These are phyloP conservation scores for Phyllosticta paracitricarpa DNA, from an alignment of 2,329 filamentous ascomycete genomes.

Conservation along the genomic window DNA sequence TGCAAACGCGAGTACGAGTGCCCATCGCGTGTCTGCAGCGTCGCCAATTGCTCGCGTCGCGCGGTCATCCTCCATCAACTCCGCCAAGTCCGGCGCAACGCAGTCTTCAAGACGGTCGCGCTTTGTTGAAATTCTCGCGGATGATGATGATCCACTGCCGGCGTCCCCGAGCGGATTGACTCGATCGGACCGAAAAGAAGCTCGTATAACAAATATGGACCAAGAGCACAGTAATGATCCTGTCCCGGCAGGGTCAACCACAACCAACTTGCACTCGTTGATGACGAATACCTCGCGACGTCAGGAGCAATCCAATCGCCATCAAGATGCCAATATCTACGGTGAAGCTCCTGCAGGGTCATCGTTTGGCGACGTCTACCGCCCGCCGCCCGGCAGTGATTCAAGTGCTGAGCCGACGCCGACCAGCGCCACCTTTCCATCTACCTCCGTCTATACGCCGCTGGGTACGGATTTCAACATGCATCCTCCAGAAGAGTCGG, in stretches of 20 bases:
- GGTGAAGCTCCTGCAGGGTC: background rate
- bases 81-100: background rate
- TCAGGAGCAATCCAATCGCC: background rate
- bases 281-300: background rate
- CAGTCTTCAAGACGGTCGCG: conserved; percentile 4
- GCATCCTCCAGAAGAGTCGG: background rate
- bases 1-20: background rate
- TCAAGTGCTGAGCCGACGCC: background rate
- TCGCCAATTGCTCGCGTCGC: background rate
- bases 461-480: background rate
- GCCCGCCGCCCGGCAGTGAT: background rate
- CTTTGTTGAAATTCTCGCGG: conserved; percentile 4
- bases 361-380: background rate
- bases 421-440: background rate
- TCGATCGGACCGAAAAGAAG: background rate
- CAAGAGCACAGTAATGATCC: background rate
- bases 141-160: background rate
- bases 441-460: background rate
- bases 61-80: background rate
- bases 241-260: background rate
- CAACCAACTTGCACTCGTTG: background rate
- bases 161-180: background rate
- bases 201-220: background rate
- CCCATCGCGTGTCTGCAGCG: background rate
- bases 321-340: background rate